Conservation (phyloP, 768 basidiomycete genomes). For the Lepiota subincarnata region DNA sequence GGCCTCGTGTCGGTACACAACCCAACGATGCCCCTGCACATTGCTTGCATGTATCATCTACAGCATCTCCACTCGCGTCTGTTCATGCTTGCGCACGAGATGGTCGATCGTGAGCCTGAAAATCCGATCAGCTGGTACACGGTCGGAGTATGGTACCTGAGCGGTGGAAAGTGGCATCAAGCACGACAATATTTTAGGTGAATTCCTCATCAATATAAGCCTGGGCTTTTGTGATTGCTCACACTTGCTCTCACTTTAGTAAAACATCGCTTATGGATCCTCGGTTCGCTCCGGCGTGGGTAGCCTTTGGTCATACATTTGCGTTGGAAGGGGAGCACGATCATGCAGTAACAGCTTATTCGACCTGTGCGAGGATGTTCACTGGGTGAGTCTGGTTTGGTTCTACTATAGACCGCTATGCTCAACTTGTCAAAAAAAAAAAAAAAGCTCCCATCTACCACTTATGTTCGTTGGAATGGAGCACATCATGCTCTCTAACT, state of each 20-base stretch:
- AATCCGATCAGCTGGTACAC: constrained; percentile 97
- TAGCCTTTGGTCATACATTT: constrained; percentile 97
- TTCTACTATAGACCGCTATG: neutral
- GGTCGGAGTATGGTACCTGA: constrained; percentile 95
- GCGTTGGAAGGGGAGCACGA: constrained; percentile 98
- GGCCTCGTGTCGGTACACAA: constrained; percentile 82
- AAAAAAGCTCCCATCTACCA: constrained; percentile 83
- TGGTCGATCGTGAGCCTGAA: constrained; percentile 92
- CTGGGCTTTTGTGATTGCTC: neutral
- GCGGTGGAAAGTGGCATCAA: constrained; percentile 81
- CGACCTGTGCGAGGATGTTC: constrained; percentile 93
- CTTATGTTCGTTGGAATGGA: constrained; percentile 98
- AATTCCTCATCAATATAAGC: neutral
- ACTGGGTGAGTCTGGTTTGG: constrained; percentile 59
- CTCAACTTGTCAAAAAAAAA: neutral
- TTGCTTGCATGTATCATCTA: constrained; percentile 98
- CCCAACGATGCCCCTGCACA: constrained; percentile 87
- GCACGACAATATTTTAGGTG: constrained; percentile 95
- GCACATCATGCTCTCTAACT: constrained; percentile 86
- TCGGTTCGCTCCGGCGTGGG: constrained; percentile 94
- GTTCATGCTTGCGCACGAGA: constrained; percentile 94
- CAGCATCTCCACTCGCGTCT: constrained; percentile 87
- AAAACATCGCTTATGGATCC: constrained; percentile 98
- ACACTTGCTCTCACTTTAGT: constrained; percentile 35
- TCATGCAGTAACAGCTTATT: constrained; percentile 97